Conservation (phyloP, 108 stramenopile species). For the Bacterosira constricta region DNA sequence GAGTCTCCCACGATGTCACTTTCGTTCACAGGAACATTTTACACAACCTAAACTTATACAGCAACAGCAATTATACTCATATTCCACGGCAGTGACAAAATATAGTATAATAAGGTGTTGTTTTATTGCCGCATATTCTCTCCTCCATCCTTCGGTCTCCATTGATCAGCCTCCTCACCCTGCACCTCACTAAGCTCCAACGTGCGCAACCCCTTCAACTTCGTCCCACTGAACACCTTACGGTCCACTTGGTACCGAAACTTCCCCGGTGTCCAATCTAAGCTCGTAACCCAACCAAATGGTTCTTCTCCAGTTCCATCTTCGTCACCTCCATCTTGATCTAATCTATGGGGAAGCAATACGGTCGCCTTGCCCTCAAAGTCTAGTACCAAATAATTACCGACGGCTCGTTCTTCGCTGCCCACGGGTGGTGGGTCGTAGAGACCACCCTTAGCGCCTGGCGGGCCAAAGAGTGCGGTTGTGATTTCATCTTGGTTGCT, state of each 20-base stretch:
- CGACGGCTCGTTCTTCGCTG: constrained; percentile 60
- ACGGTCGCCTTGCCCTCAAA: constrained; percentile 84
- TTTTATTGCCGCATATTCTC: constrained; percentile 69
- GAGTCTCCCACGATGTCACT: too few relatives aligned
- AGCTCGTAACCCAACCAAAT: constrained; percentile 77
- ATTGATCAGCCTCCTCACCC: constrained; percentile 74
- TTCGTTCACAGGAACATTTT: too few relatives aligned
- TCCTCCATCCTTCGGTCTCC: constrained; percentile 82
- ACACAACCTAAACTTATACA: too few relatives aligned
- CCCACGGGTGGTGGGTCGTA: constrained; percentile 89
- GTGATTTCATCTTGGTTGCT: constrained; percentile 36
- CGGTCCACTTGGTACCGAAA: constrained; percentile 88
- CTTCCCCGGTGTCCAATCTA: constrained; percentile 87
- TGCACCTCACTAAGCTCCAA: constrained; percentile 85
- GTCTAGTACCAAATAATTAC: constrained; percentile 76
- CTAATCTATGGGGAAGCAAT: constrained; percentile 73
- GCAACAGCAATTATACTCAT: too few relatives aligned
- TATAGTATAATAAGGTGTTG: too few relatives aligned
- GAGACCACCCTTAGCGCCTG: constrained; percentile 82
- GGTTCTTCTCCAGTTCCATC: neutral
- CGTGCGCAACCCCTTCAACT: constrained; percentile 74
- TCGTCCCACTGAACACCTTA: constrained; percentile 67
- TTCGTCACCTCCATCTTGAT: constrained; percentile 52
- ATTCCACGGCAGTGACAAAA: too few relatives aligned
- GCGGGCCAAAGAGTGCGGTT: constrained; percentile 68